These are phyloP conservation scores for Panicum hallii DNA, from an alignment of 202 grass and related monocot genomes.

Conservation along the genomic window DNA sequence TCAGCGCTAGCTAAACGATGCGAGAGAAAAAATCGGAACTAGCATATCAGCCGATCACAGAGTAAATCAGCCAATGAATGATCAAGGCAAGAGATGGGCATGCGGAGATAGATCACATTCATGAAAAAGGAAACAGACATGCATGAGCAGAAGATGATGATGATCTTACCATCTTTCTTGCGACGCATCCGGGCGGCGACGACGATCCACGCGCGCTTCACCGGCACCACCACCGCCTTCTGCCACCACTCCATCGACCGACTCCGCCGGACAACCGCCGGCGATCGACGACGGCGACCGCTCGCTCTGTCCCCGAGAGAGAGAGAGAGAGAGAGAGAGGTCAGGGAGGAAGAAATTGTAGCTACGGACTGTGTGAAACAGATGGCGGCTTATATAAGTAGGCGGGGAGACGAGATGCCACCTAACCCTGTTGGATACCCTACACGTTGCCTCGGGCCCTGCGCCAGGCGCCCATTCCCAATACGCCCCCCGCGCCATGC, in stretches of 20 bases:
- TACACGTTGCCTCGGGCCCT: slow-evolving; percentile 57
- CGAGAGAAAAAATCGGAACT: neutral
- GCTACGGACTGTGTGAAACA: slow-evolving; percentile 28
- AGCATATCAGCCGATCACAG: neutral
- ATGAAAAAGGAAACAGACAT: neutral
- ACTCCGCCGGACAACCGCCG: slow-evolving; percentile 7
- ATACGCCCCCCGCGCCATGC: slow-evolving; percentile 12
- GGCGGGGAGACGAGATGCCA: slow-evolving; percentile 23
- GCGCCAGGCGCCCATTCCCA: slow-evolving; percentile 51
- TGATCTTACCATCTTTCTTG: slow-evolving; percentile 51
- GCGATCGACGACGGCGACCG: neutral
- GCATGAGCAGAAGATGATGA: neutral
- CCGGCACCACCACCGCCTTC: slow-evolving; percentile 50
- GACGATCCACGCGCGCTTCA: slow-evolving; percentile 59
- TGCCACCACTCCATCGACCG: slow-evolving; percentile 62
- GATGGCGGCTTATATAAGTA: slow-evolving; percentile 26
- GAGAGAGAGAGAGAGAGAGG: neutral
- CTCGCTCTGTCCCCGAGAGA: neutral
- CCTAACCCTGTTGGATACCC: slow-evolving; percentile 35
- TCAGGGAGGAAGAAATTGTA: neutral
- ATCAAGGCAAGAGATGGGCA: neutral
- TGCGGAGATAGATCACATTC: neutral
- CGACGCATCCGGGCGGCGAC: slow-evolving; percentile 43
- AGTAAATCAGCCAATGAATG: neutral
- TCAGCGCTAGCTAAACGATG: neutral